Evolutionary conservation across 345 rosid genomes (phyloP).

Genomic region (Eucalyptus sp.): DNA sequence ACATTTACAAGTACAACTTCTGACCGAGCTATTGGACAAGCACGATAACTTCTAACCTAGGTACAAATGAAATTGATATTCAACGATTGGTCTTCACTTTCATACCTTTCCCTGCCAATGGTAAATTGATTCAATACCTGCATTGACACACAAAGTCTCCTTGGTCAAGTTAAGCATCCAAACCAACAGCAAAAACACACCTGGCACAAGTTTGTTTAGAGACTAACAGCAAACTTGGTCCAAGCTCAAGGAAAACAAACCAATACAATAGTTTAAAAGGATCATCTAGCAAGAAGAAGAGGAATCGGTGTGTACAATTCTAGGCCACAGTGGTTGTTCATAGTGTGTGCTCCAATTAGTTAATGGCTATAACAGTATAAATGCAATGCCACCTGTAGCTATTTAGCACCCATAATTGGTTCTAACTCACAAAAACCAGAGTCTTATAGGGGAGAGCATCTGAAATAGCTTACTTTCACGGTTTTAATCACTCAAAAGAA

Average conservation of each 20-base stretch:
- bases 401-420: neutral
- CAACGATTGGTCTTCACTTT: neutral
- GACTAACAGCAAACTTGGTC: neutral
- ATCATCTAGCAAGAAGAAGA: neutral
- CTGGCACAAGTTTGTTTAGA: neutral
- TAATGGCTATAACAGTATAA: neutral
- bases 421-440: neutral
- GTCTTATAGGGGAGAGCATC: neutral
- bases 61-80: neutral
- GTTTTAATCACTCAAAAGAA: neutral
- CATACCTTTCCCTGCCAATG: conserved; percentile 88
- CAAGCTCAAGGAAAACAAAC: neutral
- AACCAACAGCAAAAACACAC: neutral
- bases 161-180: neutral
- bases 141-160: conserved; percentile 2
- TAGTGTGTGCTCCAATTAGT: neutral
- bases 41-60: neutral
- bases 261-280: too few species aligned
- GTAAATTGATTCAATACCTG: conserved; percentile 87
- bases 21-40: neutral
- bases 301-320: neutral
- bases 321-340: neutral
- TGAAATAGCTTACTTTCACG: neutral
- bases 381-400: neutral
- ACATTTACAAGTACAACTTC: neutral